Base-by-base conservation (phyloP, 148 eudicot genomes). In the Selenicereus undatus region DNA sequence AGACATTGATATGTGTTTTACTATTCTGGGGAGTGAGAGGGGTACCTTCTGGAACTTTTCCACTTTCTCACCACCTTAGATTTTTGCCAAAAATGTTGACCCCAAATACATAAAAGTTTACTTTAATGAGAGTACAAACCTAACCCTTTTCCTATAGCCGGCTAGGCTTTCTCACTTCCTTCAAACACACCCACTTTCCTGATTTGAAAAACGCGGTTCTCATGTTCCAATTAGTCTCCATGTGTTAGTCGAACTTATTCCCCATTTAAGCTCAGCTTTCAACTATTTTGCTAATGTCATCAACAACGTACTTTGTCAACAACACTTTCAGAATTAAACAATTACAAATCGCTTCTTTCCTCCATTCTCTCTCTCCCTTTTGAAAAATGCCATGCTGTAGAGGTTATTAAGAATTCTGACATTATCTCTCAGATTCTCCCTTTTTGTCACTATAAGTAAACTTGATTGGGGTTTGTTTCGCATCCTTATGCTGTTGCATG, bases 31-130 rank as follows among this genome's bases (percentile, higher is more conserved):
- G 26, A n/a, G 26, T 7, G 26, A 4, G 3, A 64, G 68, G 62
- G 62, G 20, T 6, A 18, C 62, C n/a, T 64, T 64, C n/a, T n/a
- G 68, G 27, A 64, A 64, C 68, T 64, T 64, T 64, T n/a, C 68
- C n/a, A 64, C 68, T 64, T 64, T 64, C 68, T n/a, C 27, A 64
- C 68, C 68, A 64, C 68, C 22, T 64, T 64, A 26, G n/a, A 64
- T 64, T 24, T 22, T 27, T 64, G 68, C 68, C 13, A 64, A 22
- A 64, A 64, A 64, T 64, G 29, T 64, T 24, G 68, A n/a, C 22
- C 22, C 68, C 29, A 64, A 64, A 64, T 64, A 26, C 8, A 48
- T 48, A 7, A 39, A 39, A 7, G 1, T 39, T 39, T 39, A 39
- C 43, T 39, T 7, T 10, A 64, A 8, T 0, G 27, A 0, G 11